phyloP scores from a whole-genome alignment of 495 filamentous ascomycete species.

The Clohesyomyces aquaticus region DNA sequence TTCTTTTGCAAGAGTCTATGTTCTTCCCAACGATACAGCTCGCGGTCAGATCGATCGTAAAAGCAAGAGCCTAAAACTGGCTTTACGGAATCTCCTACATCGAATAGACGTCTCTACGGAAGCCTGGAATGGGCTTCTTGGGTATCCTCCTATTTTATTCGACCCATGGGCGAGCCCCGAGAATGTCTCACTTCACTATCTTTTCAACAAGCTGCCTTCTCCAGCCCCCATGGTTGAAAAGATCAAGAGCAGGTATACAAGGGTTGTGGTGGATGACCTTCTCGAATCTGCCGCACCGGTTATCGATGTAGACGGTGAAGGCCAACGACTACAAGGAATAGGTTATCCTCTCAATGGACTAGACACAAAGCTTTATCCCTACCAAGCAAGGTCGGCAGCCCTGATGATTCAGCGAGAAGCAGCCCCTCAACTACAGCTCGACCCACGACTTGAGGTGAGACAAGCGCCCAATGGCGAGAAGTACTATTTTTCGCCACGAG shows the following conservation, averaged over 20 bases:
- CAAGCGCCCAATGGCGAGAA: constrained; percentile 61
- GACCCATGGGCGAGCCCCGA: constrained; percentile 49
- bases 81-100: constrained; percentile 26
- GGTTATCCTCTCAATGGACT: constrained; percentile 57
- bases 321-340: no score
- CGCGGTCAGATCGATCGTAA: constrained; percentile 26
- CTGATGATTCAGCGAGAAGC: constrained; percentile 84
- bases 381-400: constrained; percentile 82
- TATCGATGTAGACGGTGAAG: constrained; percentile 17
- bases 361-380: constrained; percentile 69
- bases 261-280: constrained; percentile 65
- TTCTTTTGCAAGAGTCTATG: constrained; percentile 29
- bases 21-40: constrained; percentile 34
- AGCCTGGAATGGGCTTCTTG: no score
- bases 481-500: constrained; percentile 75
- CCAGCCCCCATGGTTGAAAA: constrained; percentile 61
- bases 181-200: constrained; percentile 70
- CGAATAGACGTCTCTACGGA: constrained; percentile 25
- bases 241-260: constrained; percentile 60
- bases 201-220: constrained; percentile 84
- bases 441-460: constrained; percentile 69
- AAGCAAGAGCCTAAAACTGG: constrained; percentile 29
- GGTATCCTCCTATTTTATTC: no score
- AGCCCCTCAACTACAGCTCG: constrained; percentile 64
- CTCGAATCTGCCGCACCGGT: constrained; percentile 57